phyloP scores from a whole-genome alignment of 2,329 filamentous ascomycete species.

The Botrytis medusae region DNA sequence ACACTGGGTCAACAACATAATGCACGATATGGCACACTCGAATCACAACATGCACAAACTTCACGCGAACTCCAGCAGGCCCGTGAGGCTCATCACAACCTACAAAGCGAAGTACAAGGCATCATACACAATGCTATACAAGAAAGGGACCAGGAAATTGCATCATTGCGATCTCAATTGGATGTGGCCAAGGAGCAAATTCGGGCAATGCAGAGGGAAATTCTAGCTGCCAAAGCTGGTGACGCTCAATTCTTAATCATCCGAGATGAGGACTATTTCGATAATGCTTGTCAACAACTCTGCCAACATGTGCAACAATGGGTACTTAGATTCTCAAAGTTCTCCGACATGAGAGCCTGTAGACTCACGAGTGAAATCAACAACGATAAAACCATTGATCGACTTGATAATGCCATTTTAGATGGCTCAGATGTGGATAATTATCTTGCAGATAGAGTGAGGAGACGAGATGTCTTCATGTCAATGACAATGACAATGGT shows the following conservation, averaged over 20 bases:
- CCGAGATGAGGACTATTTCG: constrained; percentile 92
- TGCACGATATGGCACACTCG: constrained; percentile 66
- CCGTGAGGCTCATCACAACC: constrained; percentile 60
- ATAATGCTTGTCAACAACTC: constrained; percentile 87
- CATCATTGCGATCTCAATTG: constrained; percentile 72
- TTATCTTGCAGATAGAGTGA: constrained; percentile 84
- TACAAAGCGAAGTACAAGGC: constrained; percentile 62
- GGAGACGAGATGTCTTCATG: constrained; percentile 93
- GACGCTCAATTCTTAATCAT: constrained; percentile 74
- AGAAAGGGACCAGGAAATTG: constrained; percentile 82
- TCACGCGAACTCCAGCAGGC: constrained; percentile 68
- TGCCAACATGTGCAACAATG: constrained; percentile 97
- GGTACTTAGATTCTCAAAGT: constrained; percentile 97
- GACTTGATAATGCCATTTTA: constrained; percentile 89
- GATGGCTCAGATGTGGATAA: constrained; percentile 91
- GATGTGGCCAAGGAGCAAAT: constrained; percentile 67
- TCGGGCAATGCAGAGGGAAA: constrained; percentile 56
- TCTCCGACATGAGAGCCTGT: constrained; percentile 88
- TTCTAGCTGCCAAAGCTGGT: constrained; percentile 57
- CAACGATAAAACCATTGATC: constrained; percentile 90
- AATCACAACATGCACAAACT: constrained; percentile 64
- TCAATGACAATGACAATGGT: constrained; percentile 99
- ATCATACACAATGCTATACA: constrained; percentile 64
- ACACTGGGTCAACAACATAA: constrained; percentile 75
- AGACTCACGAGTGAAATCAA: constrained; percentile 80